Base-by-base conservation (phyloP, 2,329 filamentous ascomycete genomes). In the Colletotrichum coccodes region DNA sequence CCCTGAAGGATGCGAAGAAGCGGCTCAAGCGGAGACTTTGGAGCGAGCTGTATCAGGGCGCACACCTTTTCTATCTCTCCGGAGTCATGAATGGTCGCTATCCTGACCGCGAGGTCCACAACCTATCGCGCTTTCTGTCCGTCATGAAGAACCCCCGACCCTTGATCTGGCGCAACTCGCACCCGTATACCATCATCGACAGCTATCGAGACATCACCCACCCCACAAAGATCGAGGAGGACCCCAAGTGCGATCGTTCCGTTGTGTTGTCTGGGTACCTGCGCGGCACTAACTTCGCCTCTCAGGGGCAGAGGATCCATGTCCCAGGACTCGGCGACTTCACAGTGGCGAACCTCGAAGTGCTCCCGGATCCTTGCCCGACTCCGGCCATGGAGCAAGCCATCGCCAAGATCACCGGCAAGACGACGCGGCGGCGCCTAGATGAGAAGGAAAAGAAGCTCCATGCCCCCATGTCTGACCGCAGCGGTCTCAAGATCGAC, bases 141-240 rank as follows among this genome's bases (percentile, higher is more conserved):
- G 94, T 99, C 73, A 99, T 99, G 97, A 99, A 99, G 86, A 99
- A 97, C 78, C 95, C 97, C 5, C 89, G 96, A 68, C 96, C 96
- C n/a, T 85, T 99, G 34, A 86, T 99, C 47, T 99, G 96, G 95
- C 89, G 97, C 68, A 99, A 99, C 79, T 92, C 94, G 1, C 96
- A 99, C 84, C 95, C 95, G 5, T 99, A 99, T 79, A 90, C 94
- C 66, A 85, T 99, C 62, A 93, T 96, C 67, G 96, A 99, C 82
- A 94, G 95, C 72, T 97, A 98, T 81, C 88, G 97, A 74, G 96
- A 99, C 79, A 90, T 99, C 60, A 99, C 96, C 0, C 94, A 97
- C 40, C 96, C 97, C 0, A 97, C 94, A 11, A 90, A 92, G 73
- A 92, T 98, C 50, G 97, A 99, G 78, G 90, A 94, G 75, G 89